Conservation (phyloP, 2,329 filamentous ascomycete genomes). For the Colletotrichum sp. region DNA sequence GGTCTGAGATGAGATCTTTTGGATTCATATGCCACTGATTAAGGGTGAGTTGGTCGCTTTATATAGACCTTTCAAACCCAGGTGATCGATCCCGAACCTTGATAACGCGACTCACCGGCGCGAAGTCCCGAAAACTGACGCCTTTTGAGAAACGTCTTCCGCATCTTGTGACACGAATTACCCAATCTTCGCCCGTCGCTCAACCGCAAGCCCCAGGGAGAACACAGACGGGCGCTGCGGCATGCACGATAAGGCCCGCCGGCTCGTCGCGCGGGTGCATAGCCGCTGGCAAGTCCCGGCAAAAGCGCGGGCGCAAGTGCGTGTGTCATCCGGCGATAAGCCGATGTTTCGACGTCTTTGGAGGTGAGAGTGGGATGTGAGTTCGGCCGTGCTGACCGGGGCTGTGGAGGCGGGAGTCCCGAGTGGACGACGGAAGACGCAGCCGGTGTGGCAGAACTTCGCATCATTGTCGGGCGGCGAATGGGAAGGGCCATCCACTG, state of each 20-base stretch:
- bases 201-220: not conserved
- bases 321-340: not conserved
- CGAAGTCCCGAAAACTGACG: not conserved
- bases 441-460: not conserved
- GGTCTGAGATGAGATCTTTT: not conserved
- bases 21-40: rapidly evolving
- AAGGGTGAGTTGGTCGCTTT: not conserved
- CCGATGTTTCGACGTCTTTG: not conserved
- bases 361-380: too few relatives aligned
- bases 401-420: not conserved
- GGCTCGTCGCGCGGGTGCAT: not conserved
- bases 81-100: not conserved
- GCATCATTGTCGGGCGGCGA: not conserved
- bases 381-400: not conserved
- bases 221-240: not conserved
- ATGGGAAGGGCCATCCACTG: not conserved
- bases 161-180: not conserved
- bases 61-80: not conserved
- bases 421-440: not conserved
- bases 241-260: not conserved
- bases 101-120: not conserved
- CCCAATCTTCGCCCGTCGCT: not conserved
- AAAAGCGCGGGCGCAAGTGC: not conserved
- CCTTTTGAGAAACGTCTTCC: not conserved
- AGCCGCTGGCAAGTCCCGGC: not conserved